phyloP scores from a whole-genome alignment of 352 stramenopile genomes.

The Elongisporangium senticosum region DNA sequence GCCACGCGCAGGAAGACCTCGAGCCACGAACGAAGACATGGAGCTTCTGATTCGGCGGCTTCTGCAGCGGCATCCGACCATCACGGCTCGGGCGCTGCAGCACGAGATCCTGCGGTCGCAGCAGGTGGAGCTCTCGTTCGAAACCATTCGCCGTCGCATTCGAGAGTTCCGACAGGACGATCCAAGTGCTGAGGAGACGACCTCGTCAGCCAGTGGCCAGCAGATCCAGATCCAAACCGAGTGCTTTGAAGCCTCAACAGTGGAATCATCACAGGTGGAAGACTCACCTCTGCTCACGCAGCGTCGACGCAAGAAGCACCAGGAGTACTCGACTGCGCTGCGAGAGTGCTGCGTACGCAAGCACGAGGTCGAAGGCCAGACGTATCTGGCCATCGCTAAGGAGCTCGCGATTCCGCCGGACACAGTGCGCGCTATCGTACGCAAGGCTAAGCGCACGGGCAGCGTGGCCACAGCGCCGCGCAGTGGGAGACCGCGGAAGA shows the following conservation, averaged over 20 bases:
- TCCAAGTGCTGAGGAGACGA: background rate
- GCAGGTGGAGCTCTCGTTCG: constrained; percentile 25
- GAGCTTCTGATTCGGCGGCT: constrained; percentile 23
- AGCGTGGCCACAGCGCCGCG: constrained; percentile 43
- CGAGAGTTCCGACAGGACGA: constrained; percentile 17
- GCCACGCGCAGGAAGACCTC: constrained; percentile 17
- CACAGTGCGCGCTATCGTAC: constrained; percentile 57
- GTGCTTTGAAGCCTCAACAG: background rate
- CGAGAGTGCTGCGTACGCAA: constrained; percentile 46
- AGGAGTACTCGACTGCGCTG: constrained; percentile 52
- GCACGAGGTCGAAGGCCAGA: constrained; percentile 45
- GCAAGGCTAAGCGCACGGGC: constrained; percentile 55
- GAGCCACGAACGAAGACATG: constrained; percentile 20
- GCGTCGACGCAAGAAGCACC: constrained; percentile 24
- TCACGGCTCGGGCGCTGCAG: constrained; percentile 22
- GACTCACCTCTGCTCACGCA: background rate
- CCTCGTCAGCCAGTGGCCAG: background rate
- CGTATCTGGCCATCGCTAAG: constrained; percentile 46
- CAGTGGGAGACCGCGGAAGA: constrained; percentile 63
- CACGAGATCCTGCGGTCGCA: constrained; percentile 12
- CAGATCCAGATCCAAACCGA: background rate
- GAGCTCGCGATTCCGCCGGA: constrained; percentile 53
- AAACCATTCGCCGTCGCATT: constrained; percentile 35
- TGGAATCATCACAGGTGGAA: constrained; percentile 1
- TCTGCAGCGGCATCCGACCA: constrained; percentile 10